phyloP scores from a whole-genome alignment of 2,329 filamentous ascomycete species.

The Ophiostoma sp. region DNA sequence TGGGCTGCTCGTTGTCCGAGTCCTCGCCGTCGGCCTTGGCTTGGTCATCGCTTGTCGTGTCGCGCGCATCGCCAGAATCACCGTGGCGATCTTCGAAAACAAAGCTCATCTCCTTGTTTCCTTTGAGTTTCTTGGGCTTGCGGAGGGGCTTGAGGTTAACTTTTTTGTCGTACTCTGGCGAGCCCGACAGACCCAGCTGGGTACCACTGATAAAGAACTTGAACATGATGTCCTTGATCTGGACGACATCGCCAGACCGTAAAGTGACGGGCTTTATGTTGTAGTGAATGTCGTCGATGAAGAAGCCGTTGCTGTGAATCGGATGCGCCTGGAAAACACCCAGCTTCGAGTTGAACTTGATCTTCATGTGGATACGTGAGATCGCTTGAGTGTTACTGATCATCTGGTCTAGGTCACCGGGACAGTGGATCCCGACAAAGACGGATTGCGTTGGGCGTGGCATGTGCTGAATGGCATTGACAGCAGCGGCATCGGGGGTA shows the following conservation, averaged over 20 bases:
- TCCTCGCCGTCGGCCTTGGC: constrained; percentile 19
- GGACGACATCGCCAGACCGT: constrained; percentile 59
- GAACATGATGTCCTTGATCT: constrained; percentile 66
- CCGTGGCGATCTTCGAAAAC: constrained; percentile 62
- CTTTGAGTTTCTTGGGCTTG: constrained; percentile 28
- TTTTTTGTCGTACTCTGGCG: constrained; percentile 3
- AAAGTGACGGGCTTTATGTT: constrained; percentile 53
- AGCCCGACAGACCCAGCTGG: constrained; percentile 7
- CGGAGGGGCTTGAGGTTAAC: not conserved
- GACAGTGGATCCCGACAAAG: constrained; percentile 68
- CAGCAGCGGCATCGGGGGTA: constrained; percentile 53
- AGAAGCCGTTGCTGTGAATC: constrained; percentile 62
- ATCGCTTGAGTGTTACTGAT: constrained; percentile 64
- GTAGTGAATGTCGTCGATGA: constrained; percentile 57
- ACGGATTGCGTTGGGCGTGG: constrained; percentile 59
- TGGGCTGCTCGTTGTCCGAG: not conserved
- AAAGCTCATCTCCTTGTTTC: constrained; percentile 67
- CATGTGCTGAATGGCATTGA: constrained; percentile 55
- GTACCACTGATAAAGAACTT: constrained; percentile 57
- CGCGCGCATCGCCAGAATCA: constrained; percentile 40
- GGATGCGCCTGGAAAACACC: constrained; percentile 61
- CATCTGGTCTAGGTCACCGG: constrained; percentile 48
- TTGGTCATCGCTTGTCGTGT: constrained; percentile 47
- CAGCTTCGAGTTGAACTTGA: constrained; percentile 60
- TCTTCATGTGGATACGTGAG: constrained; percentile 67